A percentile compares a stretch with the other conserved stretches of the same genome.
Evolutionary conservation across 1,139 yeast genomes (phyloP).

Genomic region (Pichia sp.): DNA sequence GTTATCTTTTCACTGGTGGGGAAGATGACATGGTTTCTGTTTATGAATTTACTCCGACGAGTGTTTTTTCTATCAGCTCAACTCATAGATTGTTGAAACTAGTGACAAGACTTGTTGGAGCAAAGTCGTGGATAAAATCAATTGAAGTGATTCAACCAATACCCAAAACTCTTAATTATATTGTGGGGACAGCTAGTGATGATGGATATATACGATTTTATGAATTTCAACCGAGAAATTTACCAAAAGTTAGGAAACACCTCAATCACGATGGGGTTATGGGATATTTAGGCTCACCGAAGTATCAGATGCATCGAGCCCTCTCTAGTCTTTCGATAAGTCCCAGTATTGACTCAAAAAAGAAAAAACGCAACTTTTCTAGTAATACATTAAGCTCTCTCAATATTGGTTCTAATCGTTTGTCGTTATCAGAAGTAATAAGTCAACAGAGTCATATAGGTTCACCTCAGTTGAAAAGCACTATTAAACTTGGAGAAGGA

Average conservation of each 20-base stretch:
- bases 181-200: slow-evolving; percentile 60
- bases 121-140: slow-evolving; percentile 53
- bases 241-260: slow-evolving; percentile 40
- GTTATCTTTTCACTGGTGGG: slow-evolving; percentile 51
- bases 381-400: slow-evolving; percentile 4
- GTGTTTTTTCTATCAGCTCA: slow-evolving; percentile 10
- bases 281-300: slow-evolving; percentile 5
- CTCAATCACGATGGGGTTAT: slow-evolving; percentile 2
- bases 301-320: slow-evolving; percentile 8
- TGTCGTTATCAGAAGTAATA: slow-evolving; percentile 25
- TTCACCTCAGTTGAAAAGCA: slow-evolving; percentile 7
- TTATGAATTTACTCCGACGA: slow-evolving; percentile 33
- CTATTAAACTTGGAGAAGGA: slow-evolving; percentile 4
- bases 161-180: slow-evolving; percentile 33
- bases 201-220: slow-evolving; percentile 64
- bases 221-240: slow-evolving; percentile 64
- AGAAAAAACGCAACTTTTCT: not conserved
- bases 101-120: slow-evolving; percentile 54
- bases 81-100: slow-evolving; percentile 30
- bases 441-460: slow-evolving; percentile 19
- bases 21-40: slow-evolving; percentile 54
- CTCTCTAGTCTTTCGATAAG: slow-evolving; percentile 10
- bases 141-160: slow-evolving; percentile 38
- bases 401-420: slow-evolving; percentile 15
- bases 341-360: slow-evolving; percentile 4